Conservation (phyloP, 768 basidiomycete genomes). For the Rhodotorula babjevae region DNA sequence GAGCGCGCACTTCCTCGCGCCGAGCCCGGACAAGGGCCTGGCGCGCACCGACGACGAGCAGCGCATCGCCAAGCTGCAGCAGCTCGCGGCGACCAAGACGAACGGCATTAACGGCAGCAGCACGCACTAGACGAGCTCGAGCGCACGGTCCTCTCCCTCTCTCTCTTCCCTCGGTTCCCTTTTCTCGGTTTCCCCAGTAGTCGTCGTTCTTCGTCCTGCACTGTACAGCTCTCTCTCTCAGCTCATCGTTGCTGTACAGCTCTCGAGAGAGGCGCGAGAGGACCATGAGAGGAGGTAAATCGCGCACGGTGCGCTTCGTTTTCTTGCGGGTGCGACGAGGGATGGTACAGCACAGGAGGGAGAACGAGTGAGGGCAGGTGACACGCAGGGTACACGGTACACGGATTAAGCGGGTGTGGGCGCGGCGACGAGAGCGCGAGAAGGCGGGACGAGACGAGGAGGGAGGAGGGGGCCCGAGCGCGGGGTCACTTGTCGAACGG, state of each 20-base stretch:
- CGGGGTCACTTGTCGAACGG: background rate
- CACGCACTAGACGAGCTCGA: background rate
- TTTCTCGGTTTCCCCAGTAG: background rate
- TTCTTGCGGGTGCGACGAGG: background rate
- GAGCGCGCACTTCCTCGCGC: conserved; percentile 12
- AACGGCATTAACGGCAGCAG: background rate
- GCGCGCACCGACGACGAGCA: conserved; percentile 2
- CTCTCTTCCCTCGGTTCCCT: no score
- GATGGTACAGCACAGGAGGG: background rate
- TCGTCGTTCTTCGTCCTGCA: background rate
- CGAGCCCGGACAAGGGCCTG: conserved; percentile 5
- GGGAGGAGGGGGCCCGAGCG: no score
- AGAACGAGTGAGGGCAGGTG: background rate
- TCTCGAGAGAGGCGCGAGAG: background rate
- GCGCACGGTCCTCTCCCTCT: no score
- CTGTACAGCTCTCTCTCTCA: no score
- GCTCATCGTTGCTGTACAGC: no score
- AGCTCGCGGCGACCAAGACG: background rate
- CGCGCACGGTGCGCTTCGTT: background rate
- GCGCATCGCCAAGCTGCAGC: background rate
- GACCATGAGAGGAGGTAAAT: background rate
- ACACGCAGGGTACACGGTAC: background rate
- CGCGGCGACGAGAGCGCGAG: no score
- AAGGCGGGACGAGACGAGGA: background rate
- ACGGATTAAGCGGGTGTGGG: background rate